Evolutionary conservation across 1,284 basidiomycete species (phyloP).

Genomic region (Somion occarium): DNA sequence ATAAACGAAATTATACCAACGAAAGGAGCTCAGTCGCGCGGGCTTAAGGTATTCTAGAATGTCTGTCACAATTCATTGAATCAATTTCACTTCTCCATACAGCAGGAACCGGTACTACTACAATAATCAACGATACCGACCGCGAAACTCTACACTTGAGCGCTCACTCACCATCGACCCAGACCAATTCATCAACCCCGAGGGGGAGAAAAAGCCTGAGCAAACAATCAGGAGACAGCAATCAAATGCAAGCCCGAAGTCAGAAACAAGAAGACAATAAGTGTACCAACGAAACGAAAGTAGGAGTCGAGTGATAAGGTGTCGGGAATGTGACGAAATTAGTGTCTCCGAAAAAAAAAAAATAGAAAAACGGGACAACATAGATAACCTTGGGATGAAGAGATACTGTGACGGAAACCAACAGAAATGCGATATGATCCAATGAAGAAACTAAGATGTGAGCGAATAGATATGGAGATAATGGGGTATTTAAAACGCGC

Average conservation of each 20-base stretch:
- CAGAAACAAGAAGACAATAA: slow-evolving; percentile 5
- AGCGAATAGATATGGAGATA: slow-evolving; percentile 7
- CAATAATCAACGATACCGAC: no score
- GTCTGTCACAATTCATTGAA: no score
- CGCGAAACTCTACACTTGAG: no score
- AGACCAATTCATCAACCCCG: slow-evolving; percentile 34
- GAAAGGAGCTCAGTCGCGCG: no score
- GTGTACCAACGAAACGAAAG: slow-evolving; percentile 13
- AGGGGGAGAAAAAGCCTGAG: slow-evolving; percentile 31
- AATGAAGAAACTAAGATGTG: slow-evolving; percentile 10
- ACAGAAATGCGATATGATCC: slow-evolving; percentile 1
- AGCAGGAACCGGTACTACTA: no score
- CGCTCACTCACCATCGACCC: slow-evolving; percentile 34
- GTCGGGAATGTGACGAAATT: not conserved
- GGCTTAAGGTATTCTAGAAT: no score
- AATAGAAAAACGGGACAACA: slow-evolving; percentile 17
- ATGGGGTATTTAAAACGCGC: slow-evolving; percentile 23
- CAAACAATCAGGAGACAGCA: slow-evolving; percentile 22
- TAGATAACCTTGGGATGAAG: slow-evolving; percentile 11
- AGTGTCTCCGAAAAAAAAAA: slow-evolving; percentile 10
- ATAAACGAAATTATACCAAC: no score
- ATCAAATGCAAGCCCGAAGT: slow-evolving; percentile 13
- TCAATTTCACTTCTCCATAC: no score
- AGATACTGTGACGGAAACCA: not conserved
- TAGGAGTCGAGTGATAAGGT: slow-evolving; percentile 10